These are phyloP conservation scores for Phytophthora quininea DNA, from an alignment of 352 stramenopile species.

Conservation along the genomic window DNA sequence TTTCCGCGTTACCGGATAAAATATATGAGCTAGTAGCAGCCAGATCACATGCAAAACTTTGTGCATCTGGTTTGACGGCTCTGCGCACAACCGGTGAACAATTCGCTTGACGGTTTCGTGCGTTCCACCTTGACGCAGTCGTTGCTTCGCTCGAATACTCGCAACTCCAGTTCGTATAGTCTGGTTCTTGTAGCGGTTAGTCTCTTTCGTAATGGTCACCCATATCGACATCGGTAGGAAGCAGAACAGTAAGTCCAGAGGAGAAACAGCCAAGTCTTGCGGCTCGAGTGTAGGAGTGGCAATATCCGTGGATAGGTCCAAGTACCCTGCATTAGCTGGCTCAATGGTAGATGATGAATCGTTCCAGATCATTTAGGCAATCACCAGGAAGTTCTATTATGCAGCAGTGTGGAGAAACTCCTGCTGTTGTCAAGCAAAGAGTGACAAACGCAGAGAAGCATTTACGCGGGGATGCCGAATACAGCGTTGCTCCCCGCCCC, in stretches of 20 bases:
- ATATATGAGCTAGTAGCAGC: slow-evolving; percentile 25
- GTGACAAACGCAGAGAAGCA: too few relatives aligned
- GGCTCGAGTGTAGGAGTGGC: background rate
- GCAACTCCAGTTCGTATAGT: background rate
- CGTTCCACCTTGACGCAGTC: background rate
- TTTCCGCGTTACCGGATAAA: slow-evolving; percentile 17
- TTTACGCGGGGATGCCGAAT: too few relatives aligned
- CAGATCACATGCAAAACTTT: slow-evolving; percentile 25
- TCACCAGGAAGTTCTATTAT: too few relatives aligned
- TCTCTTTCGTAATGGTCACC: slow-evolving; percentile 16
- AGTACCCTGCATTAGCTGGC: background rate
- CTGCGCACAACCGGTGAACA: background rate
- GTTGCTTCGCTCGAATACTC: slow-evolving; percentile 1
- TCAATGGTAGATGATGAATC: too few relatives aligned
- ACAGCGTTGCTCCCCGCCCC: too few relatives aligned
- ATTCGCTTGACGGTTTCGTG: background rate
- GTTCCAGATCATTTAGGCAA: too few relatives aligned
- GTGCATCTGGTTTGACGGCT: slow-evolving; percentile 1
- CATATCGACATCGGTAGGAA: slow-evolving; percentile 23
- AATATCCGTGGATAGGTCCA: background rate
- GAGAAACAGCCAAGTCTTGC: slow-evolving; percentile 1
- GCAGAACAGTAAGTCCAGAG: slow-evolving; percentile 14
- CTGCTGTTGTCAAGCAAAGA: too few relatives aligned
- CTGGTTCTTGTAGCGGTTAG: slow-evolving; percentile 24
- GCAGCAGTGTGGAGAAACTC: too few relatives aligned